Base-by-base conservation (phyloP, 2,329 filamentous ascomycete species). In the Ceratocystis cubensis region DNA sequence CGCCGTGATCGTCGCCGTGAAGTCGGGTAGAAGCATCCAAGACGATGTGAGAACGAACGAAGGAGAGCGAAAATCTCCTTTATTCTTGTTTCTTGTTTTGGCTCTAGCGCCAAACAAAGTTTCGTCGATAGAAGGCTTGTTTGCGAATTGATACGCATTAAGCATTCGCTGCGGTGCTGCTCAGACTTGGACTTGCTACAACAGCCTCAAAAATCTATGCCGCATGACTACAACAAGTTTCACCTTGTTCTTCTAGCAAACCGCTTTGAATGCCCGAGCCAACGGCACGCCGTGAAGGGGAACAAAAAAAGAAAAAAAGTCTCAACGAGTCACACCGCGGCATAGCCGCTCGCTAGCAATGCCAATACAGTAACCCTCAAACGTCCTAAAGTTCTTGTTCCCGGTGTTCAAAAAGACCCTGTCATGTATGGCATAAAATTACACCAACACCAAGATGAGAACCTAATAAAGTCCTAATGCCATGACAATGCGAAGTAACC, bases 341-440 rank as follows among this genome's bases (percentile, higher is more conserved):
- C 53, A 59, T 30, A 33, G 6, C 22, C 17, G 13, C 15, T 33
- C 5, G 20, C 20, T 22, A 17, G 30, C 15, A 33, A 22, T 28
- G 17, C 17, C 10, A 33, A 7, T 6, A 57, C 17, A 57, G 25
- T 20, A 8, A 57, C 13, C 5, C 20, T 59, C 53, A 59, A 37
- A 59, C 53, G n/a, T 8, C 22, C 53, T 15, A 57, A 57, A 57
- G 5, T 48, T 20, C 22, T n/a, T 50, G 6, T 50, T 50, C 46
- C 22, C n/a, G 6, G 46, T 50, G 13, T 10, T 30, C 53, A 59
- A 59, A 59, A 59, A 33, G 25, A 33, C 53, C 53, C 53, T 30
- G 53, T 59, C 25, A 17, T n/a, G 33, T 59, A 59, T 7, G 28
- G 28, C 53, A 59, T 59, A 33, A 33, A 59, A 59, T 59, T 59